These are phyloP conservation scores for Fusarium chaquense DNA, from an alignment of 2,329 filamentous ascomycete species.

Conservation along the genomic window DNA sequence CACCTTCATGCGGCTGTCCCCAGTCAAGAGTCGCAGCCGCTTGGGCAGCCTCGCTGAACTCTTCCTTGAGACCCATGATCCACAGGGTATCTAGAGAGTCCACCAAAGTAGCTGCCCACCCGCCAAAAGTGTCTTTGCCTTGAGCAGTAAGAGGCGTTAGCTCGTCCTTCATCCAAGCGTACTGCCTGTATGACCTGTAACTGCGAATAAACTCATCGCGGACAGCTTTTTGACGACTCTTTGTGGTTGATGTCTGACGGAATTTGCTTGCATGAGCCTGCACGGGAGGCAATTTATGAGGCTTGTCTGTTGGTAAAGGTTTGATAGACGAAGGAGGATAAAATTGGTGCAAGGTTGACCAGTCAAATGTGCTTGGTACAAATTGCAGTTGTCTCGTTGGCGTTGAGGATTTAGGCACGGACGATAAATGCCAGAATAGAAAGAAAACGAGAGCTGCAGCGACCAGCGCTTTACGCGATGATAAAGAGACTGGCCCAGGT, in stretches of 20 bases:
- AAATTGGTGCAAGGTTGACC: slow-evolving; percentile 48
- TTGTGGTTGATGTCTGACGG: slow-evolving; percentile 29
- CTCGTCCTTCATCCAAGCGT: slow-evolving; percentile 69
- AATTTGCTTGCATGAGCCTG: slow-evolving; percentile 49
- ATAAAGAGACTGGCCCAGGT: background rate
- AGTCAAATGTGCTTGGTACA: slow-evolving; percentile 49
- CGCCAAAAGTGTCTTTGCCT: slow-evolving; percentile 63
- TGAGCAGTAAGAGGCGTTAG: slow-evolving; percentile 62
- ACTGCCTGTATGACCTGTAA: slow-evolving; percentile 64
- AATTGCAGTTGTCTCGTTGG: slow-evolving; percentile 32
- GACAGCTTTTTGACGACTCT: slow-evolving; percentile 55
- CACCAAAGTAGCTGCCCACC: slow-evolving; percentile 71
- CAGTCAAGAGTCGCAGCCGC: slow-evolving; percentile 65
- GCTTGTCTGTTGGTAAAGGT: slow-evolving; percentile 48
- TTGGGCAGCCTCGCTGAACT: slow-evolving; percentile 63
- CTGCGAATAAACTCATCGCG: slow-evolving; percentile 58
- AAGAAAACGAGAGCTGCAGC: background rate
- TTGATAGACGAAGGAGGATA: slow-evolving; percentile 51
- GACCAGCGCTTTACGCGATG: slow-evolving; percentile 11
- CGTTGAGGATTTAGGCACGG: background rate
- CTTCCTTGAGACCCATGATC: slow-evolving; percentile 71
- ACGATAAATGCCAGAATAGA: slow-evolving; percentile 19
- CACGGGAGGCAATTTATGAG: slow-evolving; percentile 47
- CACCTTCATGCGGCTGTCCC: slow-evolving; percentile 56
- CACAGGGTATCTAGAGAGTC: slow-evolving; percentile 72